phyloP scores from a whole-genome alignment of 2,329 filamentous ascomycete genomes.

The Trichophyton rubrum region DNA sequence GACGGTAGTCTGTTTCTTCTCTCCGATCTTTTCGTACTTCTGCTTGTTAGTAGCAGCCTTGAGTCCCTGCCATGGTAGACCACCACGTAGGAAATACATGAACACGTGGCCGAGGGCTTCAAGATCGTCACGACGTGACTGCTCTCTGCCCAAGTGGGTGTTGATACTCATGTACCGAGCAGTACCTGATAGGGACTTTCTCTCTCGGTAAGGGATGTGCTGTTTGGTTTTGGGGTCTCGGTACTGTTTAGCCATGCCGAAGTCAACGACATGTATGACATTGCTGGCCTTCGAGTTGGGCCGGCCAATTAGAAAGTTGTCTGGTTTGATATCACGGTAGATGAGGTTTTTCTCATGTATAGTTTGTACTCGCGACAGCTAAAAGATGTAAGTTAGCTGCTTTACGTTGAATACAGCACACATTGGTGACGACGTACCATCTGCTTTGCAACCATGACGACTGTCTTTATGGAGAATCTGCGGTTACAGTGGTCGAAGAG shows the following conservation, averaged over 20 bases:
- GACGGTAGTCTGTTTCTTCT: constrained; percentile 97
- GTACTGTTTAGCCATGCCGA: constrained; percentile 99
- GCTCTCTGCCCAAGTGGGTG: constrained; percentile 90
- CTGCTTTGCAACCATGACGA: constrained; percentile 98
- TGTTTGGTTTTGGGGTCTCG: constrained; percentile 98
- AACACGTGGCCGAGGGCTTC: constrained; percentile 67
- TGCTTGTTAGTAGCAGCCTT: constrained; percentile 71
- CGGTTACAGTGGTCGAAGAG: constrained; percentile 95
- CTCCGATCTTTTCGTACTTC: constrained; percentile 99
- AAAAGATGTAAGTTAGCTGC: constrained; percentile 2
- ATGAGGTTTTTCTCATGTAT: constrained; percentile 99
- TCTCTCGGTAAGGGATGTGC: constrained; percentile 93
- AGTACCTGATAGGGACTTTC: constrained; percentile 92
- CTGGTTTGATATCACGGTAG: constrained; percentile 97
- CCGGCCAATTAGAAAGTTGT: constrained; percentile 95
- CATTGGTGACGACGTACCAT: constrained; percentile 50
- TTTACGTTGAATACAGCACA: constrained; percentile 18
- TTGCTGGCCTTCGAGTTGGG: constrained; percentile 89
- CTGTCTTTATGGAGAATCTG: constrained; percentile 91
- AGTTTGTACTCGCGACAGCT: constrained; percentile 80
- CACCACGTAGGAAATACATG: constrained; percentile 56
- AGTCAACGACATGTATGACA: constrained; percentile 96
- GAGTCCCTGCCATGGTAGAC: constrained; percentile 55
- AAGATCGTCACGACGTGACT: constrained; percentile 88
- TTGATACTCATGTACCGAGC: constrained; percentile 99